Percentiles rank a stretch among this genome's conserved stretches.
Evolutionary conservation across 2,329 filamentous ascomycete genomes (phyloP).

Genomic region (Aspergillus costaricaensis): DNA sequence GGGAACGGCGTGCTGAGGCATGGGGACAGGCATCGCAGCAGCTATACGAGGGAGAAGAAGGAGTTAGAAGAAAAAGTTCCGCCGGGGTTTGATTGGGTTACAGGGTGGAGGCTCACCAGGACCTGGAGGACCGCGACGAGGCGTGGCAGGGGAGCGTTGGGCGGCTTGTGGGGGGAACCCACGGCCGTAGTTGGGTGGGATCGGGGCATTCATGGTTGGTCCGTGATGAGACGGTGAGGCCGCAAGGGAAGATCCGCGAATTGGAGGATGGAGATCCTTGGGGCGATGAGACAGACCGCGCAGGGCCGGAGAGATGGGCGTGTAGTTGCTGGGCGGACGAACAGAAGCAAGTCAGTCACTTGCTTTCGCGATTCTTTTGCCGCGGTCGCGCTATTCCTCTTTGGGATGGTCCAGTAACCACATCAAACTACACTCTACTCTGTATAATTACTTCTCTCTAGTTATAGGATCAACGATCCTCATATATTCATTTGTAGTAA

Average conservation of each 20-base stretch:
- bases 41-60: slow-evolving; percentile 21
- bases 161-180: slow-evolving; percentile 42
- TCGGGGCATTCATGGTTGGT: slow-evolving; percentile 41
- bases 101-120: slow-evolving; percentile 36
- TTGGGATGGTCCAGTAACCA: slow-evolving; percentile 25
- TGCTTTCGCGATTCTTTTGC: slow-evolving; percentile 37
- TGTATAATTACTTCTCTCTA: no score
- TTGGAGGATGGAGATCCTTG: slow-evolving; percentile 1
- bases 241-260: slow-evolving; percentile 7
- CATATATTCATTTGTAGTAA: slow-evolving; percentile 24
- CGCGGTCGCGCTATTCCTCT: slow-evolving; percentile 38
- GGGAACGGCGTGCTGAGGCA: slow-evolving; percentile 41
- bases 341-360: no score
- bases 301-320: slow-evolving; percentile 24
- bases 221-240: slow-evolving; percentile 3
- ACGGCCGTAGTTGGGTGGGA: slow-evolving; percentile 47
- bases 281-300: slow-evolving; percentile 6
- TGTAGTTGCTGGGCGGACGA: not conserved
- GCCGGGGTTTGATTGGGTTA: slow-evolving; percentile 16
- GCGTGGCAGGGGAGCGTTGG: slow-evolving; percentile 46
- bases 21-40: slow-evolving; percentile 37
- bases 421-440: no score
- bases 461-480: no score
- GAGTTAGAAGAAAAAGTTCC: slow-evolving; percentile 15
- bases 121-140: slow-evolving; percentile 42